These are phyloP conservation scores for Bipolaris bicolor DNA, from an alignment of 2,329 filamentous ascomycete species.

Conservation along the genomic window DNA sequence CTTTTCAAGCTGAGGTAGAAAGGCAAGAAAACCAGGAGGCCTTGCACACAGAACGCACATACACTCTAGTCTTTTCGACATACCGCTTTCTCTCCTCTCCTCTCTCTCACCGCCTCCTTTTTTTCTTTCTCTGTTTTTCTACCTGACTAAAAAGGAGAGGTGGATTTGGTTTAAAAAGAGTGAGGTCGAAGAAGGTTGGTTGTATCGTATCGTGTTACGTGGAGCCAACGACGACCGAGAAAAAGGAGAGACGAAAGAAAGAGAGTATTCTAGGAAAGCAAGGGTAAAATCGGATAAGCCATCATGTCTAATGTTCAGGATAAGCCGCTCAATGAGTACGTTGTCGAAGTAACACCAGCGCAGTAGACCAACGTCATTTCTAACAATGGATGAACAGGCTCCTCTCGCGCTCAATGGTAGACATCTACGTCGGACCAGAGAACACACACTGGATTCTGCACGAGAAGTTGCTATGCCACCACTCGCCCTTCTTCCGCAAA, in stretches of 20 bases:
- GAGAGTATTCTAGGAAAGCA: neutral
- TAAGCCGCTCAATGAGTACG: conserved; percentile 47
- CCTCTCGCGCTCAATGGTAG: conserved; percentile 60
- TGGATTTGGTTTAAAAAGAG: too few species aligned
- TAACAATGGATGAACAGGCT: conserved; percentile 47
- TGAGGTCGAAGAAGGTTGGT: too few species aligned
- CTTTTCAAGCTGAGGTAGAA: neutral
- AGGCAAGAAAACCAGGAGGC: too few species aligned
- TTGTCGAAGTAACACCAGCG: neutral
- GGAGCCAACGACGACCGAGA: neutral
- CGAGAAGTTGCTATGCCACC: conserved; percentile 62
- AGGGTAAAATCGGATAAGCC: too few species aligned
- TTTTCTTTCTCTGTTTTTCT: too few species aligned
- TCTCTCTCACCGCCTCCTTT: too few species aligned
- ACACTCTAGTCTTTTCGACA: too few species aligned
- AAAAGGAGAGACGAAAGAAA: neutral
- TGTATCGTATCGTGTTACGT: too few species aligned
- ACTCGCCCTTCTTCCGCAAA: conserved; percentile 61
- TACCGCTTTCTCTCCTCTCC: too few species aligned
- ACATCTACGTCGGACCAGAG: conserved; percentile 61
- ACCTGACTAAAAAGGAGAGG: too few species aligned
- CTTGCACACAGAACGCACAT: too few species aligned
- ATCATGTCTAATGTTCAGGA: conserved; percentile 36
- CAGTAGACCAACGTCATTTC: neutral
- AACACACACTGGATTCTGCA: conserved; percentile 63